Evolutionary conservation across 1,284 basidiomycete genomes (phyloP).

Genomic region (Leccinum solheimii): DNA sequence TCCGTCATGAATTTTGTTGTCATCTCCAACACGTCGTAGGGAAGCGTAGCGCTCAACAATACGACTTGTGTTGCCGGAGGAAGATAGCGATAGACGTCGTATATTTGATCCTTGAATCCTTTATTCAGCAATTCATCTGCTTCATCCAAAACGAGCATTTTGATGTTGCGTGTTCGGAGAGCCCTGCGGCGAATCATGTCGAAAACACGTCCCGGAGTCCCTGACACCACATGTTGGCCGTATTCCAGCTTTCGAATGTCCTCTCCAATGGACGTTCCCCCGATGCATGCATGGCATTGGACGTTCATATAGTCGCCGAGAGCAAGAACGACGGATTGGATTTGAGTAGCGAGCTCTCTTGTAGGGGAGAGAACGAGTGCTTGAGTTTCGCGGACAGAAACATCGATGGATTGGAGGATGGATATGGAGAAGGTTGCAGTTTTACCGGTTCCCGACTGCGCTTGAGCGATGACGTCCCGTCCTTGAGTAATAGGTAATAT

Average conservation of each 20-base stretch:
- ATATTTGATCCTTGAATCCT: conserved; percentile 99
- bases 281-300: conserved; percentile 98
- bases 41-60: conserved; percentile 92
- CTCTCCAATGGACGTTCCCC: conserved; percentile 96
- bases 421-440: conserved; percentile 98
- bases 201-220: conserved; percentile 97
- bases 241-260: conserved; percentile 99
- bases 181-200: conserved; percentile 98
- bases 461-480: conserved; percentile 97
- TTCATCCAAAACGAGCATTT: conserved; percentile 99
- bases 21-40: conserved; percentile 99
- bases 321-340: conserved; percentile 97
- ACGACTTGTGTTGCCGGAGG: conserved; percentile 99
- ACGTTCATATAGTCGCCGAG: conserved; percentile 99
- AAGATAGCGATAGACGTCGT: conserved; percentile 98
- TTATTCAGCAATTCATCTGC: conserved; percentile 97
- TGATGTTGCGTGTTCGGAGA: conserved; percentile 96
- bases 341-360: conserved; percentile 95
- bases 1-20: conserved; percentile 99
- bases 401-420: conserved; percentile 94
- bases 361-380: conserved; percentile 95
- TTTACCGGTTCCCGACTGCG: conserved; percentile 99
- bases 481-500: conserved; percentile 95
- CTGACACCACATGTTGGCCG: conserved; percentile 96
- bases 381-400: conserved; percentile 93